Percentiles rank a stretch among this genome's conserved stretches.
These are phyloP conservation scores for Grifola frondosa DNA, from an alignment of 1,284 basidiomycete genomes.

Conservation along the genomic window DNA sequence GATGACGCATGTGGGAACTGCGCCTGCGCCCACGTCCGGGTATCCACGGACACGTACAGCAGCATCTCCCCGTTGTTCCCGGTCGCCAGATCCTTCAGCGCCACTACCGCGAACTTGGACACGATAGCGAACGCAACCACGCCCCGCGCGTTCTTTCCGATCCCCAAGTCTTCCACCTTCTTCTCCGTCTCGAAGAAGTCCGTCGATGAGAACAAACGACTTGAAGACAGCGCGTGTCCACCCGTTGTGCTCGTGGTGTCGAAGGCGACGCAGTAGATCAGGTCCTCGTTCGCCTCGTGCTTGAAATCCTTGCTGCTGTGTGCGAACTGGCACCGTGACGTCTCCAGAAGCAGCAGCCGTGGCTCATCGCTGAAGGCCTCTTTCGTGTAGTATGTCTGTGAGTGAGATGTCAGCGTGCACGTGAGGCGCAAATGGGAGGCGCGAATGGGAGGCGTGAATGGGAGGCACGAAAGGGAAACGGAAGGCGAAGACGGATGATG, in stretches of 20 bases:
- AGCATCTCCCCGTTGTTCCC: slow-evolving; percentile 68
- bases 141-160: slow-evolving; percentile 79
- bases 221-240: slow-evolving; percentile 58
- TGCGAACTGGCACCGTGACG: slow-evolving; percentile 82
- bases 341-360: slow-evolving; percentile 63
- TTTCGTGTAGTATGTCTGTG: slow-evolving; percentile 81
- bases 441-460: neutral
- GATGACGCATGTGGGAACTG: slow-evolving; percentile 85
- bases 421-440: too few relatives aligned
- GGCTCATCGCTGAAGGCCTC: slow-evolving; percentile 72
- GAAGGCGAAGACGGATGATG: neutral
- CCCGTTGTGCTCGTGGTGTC: slow-evolving; percentile 56
- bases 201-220: slow-evolving; percentile 75
- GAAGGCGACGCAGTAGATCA: slow-evolving; percentile 87
- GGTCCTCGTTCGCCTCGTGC: slow-evolving; percentile 66
- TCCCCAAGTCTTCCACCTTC: slow-evolving; percentile 79
- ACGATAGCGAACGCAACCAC: slow-evolving; percentile 89
- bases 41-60: slow-evolving; percentile 83
- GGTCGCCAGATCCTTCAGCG: slow-evolving; percentile 64
- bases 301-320: slow-evolving; percentile 79
- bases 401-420: slow-evolving; percentile 1
- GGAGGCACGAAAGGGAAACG: neutral
- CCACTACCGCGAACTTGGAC: slow-evolving; percentile 87
- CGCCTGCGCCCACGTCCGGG: slow-evolving; percentile 78
- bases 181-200: slow-evolving; percentile 76